Evolutionary conservation across 2,329 filamentous ascomycete species (phyloP), one percentile per base, ranked within the genome.

Genomic region (Cladosporium phlei): DNA sequence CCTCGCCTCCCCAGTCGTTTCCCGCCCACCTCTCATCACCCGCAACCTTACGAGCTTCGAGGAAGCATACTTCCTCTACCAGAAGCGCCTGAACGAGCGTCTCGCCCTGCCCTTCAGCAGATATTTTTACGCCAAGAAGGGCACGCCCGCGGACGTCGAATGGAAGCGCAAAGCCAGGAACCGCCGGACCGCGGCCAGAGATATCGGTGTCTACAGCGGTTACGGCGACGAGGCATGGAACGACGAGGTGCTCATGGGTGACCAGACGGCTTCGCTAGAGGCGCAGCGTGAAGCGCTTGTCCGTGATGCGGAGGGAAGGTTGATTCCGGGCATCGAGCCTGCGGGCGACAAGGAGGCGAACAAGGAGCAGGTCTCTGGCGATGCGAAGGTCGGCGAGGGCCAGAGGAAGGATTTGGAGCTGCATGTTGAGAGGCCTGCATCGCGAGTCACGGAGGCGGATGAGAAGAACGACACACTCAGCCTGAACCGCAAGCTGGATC

Each of bases 71-170:
- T 95, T 85, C 75, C 89, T 98, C 66, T 98, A 98, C 73, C 93
- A 98, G 72, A 91, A 91, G 60, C 88, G 93, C 11, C 78, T 98
- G 51, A 95, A 97, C 68, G 93, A 98, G 75, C 86, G 93, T 33
- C 77, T 95, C 43, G 82, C 84, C 16, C 78, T 93, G 4, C 87
- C 90, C 2, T 98, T 97, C 68, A 86, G 86, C 47, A 82, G 86
- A 56, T 86, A 86, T 65, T 93, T 97, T 71, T 98, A 95, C 77
- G 95, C 90, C 79, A 95, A 95, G 74, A 83, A 83, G 57, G 87
- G 88, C 63, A 95, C 90, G 9, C 84, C 89, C 1, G 77, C 81
- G 7, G 86, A 90, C 55, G 74, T 88, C 40, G 90, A 96, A 71
- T 97, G 89, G 88, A 87, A 90, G 66, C 78, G 88, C 63, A 94